phyloP scores from a whole-genome alignment of 2,329 filamentous ascomycete genomes.

The Lachnum nothofagi region DNA sequence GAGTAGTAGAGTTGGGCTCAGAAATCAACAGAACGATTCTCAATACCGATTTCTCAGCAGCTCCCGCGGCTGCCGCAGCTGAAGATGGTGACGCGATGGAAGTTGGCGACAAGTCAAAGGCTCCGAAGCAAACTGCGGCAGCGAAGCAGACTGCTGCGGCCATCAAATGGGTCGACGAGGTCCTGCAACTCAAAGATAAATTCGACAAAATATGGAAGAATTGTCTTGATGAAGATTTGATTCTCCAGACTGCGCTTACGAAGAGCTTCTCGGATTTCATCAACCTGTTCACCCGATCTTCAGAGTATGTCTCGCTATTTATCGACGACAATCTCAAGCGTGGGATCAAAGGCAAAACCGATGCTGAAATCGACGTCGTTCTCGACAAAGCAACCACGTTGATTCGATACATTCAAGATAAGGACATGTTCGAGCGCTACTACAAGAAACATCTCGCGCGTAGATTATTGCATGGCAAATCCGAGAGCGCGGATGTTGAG shows the following conservation, averaged over 20 bases:
- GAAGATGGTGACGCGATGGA: slow-evolving; percentile 49
- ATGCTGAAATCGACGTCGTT: slow-evolving; percentile 75
- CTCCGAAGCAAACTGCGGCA: slow-evolving; percentile 47
- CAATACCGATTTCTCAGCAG: slow-evolving; percentile 48
- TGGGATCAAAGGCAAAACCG: slow-evolving; percentile 87
- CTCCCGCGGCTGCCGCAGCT: slow-evolving; percentile 34
- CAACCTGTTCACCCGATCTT: slow-evolving; percentile 77
- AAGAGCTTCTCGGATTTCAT: slow-evolving; percentile 90
- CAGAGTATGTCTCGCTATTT: slow-evolving; percentile 91
- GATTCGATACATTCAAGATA: slow-evolving; percentile 82
- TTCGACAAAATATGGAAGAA: slow-evolving; percentile 73
- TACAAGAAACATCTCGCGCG: slow-evolving; percentile 96
- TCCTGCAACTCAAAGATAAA: slow-evolving; percentile 78
- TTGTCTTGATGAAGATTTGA: slow-evolving; percentile 71
- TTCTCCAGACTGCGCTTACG: slow-evolving; percentile 75
- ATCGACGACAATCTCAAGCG: slow-evolving; percentile 96
- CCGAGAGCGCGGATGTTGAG: slow-evolving; percentile 85
- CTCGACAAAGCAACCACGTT: slow-evolving; percentile 86
- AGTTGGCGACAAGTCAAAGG: slow-evolving; percentile 45
- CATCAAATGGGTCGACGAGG: slow-evolving; percentile 92
- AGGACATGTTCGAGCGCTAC: slow-evolving; percentile 92
- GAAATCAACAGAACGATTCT: slow-evolving; percentile 71
- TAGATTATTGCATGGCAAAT: slow-evolving; percentile 80
- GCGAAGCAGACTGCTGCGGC: slow-evolving; percentile 82
- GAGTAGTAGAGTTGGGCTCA: slow-evolving; percentile 72